Base-by-base conservation (phyloP, 352 stramenopile species). In the Aphanomyces invadans region DNA sequence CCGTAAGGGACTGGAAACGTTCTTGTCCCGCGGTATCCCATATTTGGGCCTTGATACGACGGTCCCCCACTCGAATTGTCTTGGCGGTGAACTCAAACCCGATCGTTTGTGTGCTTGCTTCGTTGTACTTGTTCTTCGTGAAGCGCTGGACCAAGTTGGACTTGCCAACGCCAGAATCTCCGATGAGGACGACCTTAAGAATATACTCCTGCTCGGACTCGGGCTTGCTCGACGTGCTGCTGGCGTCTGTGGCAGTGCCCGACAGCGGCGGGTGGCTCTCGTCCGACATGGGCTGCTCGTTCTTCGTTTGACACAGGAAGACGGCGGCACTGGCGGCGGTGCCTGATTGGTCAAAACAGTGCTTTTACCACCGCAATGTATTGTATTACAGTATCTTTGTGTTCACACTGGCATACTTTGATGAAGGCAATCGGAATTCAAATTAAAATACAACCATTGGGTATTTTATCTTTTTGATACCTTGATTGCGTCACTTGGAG, bases 1-100 rank as follows among this genome's bases (percentile, higher is more conserved):
- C 76, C 36, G 86, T 96, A 45, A 97, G 83, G 65, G 83, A 96
- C 70, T 95, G 83, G 73, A 97, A 97, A 23, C 88, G 81, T 54
- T 97, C 90, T 38, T 96, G 87, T 0, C 91, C 91, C 0, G 89
- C 88, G 21, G 86, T 90, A 72, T 94, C 83, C 86, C 84, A 95
- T 38, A 96, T 89, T 73, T 93, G 84, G n/a, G 85, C 86, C 74
- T 90, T 92, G 64, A 93, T 81, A 46, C 83, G 79, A 33, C 81
- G 78, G 46, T 92, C 83, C 48, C 84, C 85, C 21, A 95, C 81
- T 29, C 85, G 81, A 56, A 95, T 83, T 26, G 79, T 92, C 70
- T 94, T 93, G 70, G 84, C 89, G 51, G 84, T 81, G 67, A 94
- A 95, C 70, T 95, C 87, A 71, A 95, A 94, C 49, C 73, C 86